These are phyloP conservation scores for Scedosporium aurantiacum DNA, from an alignment of 2,329 filamentous ascomycete genomes.

Conservation along the genomic window DNA sequence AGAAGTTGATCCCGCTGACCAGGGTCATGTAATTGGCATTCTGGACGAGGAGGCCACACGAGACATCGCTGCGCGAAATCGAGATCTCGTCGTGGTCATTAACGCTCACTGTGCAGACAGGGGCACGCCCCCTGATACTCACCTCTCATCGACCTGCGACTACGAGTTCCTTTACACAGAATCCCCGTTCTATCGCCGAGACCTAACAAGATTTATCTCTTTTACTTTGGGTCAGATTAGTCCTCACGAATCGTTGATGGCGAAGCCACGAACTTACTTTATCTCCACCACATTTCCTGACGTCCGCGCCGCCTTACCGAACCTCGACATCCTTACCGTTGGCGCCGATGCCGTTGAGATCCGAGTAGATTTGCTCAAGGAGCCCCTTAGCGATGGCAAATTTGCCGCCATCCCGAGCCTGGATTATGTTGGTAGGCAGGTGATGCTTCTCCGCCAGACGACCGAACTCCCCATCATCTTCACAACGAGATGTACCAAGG, in stretches of 20 bases:
- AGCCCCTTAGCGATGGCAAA: constrained; percentile 51
- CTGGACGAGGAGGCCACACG: constrained; percentile 42
- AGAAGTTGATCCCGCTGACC: constrained; percentile 40
- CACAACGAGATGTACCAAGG: constrained; percentile 68
- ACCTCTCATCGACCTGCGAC: constrained; percentile 59
- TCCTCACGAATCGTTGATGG: constrained; percentile 65
- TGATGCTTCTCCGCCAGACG: constrained; percentile 72
- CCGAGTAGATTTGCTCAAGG: constrained; percentile 69
- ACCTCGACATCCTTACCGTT: constrained; percentile 78
- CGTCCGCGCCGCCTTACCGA: constrained; percentile 69
- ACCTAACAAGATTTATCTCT: constrained; percentile 68
- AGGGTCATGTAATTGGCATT: constrained; percentile 59
- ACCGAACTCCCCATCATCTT: constrained; percentile 87
- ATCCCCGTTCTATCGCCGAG: constrained; percentile 59
- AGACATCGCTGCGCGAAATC: constrained; percentile 48
- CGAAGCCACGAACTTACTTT: constrained; percentile 69
- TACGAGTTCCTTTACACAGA: constrained; percentile 81
- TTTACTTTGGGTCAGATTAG: constrained; percentile 70
- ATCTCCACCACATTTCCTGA: constrained; percentile 86
- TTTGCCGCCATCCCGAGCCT: constrained; percentile 62
- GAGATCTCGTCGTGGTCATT: constrained; percentile 52
- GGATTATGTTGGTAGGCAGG: constrained; percentile 74
- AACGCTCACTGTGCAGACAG: constrained; percentile 67
- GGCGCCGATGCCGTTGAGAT: constrained; percentile 80
- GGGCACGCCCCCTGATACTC: constrained; percentile 55